Conservation (phyloP, 2,329 filamentous ascomycete species). For the Ceratocystis huliohia region DNA sequence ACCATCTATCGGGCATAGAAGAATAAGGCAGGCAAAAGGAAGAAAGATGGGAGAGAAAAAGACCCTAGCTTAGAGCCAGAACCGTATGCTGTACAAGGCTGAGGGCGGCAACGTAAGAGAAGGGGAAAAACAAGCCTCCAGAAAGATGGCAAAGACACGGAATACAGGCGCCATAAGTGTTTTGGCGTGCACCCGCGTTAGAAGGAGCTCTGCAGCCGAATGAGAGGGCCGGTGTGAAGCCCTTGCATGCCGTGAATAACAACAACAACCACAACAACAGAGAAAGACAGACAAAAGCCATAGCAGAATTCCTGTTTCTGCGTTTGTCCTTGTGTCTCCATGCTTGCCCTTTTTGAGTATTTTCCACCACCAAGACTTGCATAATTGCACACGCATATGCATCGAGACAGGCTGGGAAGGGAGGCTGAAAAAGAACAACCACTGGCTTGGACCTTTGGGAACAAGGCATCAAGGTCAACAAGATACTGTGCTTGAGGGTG, state of each 20-base stretch:
- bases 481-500: not conserved
- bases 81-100: too few species aligned
- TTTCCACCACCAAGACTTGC: not conserved
- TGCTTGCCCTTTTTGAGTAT: not conserved
- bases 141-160: too few species aligned
- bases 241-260: not conserved
- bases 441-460: not conserved
- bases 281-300: not conserved
- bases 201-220: not conserved
- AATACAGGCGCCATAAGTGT: not conserved
- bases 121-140: too few species aligned
- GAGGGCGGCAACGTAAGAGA: too few species aligned
- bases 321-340: not conserved
- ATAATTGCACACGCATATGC: not conserved
- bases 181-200: not conserved
- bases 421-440: not conserved
- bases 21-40: too few species aligned
- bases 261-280: not conserved
- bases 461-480: not conserved
- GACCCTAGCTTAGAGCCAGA: too few species aligned
- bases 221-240: not conserved
- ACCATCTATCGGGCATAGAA: too few species aligned
- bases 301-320: not conserved
- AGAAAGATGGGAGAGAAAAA: too few species aligned
- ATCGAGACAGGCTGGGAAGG: not conserved